Evolutionary conservation across 2,329 filamentous ascomycete species (phyloP).

Genomic region (Fusarium pininemorale): DNA sequence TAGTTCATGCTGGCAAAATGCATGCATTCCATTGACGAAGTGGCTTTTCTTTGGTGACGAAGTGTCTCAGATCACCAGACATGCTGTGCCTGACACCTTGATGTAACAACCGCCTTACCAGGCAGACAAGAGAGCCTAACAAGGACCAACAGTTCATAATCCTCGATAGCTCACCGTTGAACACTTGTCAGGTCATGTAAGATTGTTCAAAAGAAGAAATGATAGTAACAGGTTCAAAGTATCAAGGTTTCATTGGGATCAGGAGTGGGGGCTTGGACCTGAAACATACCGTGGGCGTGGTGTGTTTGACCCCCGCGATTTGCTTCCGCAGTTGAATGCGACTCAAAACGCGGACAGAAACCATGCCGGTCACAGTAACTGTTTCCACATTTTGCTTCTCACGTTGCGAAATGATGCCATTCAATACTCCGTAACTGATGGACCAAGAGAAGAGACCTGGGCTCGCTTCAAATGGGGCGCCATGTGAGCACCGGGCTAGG

Average conservation of each 20-base stretch:
- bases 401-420: constrained; percentile 38
- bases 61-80: constrained; percentile 14
- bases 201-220: not conserved
- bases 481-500: not conserved
- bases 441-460: constrained; percentile 4
- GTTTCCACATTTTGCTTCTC: constrained; percentile 35
- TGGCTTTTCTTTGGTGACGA: constrained; percentile 21
- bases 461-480: not conserved
- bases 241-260: constrained; percentile 15
- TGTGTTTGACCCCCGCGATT: constrained; percentile 32
- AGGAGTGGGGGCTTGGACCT: constrained; percentile 30
- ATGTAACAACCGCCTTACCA: not conserved
- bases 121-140: not conserved
- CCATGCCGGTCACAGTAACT: constrained; percentile 30
- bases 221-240: constrained; percentile 14
- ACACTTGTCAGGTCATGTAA: not conserved
- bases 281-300: constrained; percentile 38
- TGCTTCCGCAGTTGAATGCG: constrained; percentile 28
- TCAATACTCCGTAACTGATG: constrained; percentile 12
- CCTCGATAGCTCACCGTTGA: not conserved
- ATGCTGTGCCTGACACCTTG: constrained; percentile 15
- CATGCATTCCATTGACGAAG: constrained; percentile 18
- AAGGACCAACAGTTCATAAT: not conserved
- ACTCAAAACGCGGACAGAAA: constrained; percentile 17
- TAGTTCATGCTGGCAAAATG: constrained; percentile 10